A percentile compares a stretch with the other conserved stretches of the same genome.
Conservation (phyloP, 1,284 basidiomycete genomes). For the Fomitopsis palustris region DNA sequence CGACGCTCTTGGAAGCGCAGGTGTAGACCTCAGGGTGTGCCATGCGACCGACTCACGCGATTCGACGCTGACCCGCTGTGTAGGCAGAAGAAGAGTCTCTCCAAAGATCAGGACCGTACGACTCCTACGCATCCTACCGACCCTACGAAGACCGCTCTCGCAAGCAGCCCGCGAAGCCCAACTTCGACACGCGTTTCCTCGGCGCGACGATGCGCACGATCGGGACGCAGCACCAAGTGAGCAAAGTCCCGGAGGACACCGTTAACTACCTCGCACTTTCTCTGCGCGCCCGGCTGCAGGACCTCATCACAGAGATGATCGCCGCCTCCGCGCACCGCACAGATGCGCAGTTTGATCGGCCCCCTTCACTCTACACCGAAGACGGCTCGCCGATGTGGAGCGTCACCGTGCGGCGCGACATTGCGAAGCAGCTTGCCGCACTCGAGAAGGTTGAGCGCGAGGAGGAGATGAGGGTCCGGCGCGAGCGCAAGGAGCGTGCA, state of each 20-base stretch:
- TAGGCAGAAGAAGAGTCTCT: slow-evolving; percentile 81
- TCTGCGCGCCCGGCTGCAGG: slow-evolving; percentile 69
- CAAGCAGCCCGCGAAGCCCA: slow-evolving; percentile 63
- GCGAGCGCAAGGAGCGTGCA: slow-evolving; percentile 71
- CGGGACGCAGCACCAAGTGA: slow-evolving; percentile 60
- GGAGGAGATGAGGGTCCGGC: slow-evolving; percentile 69
- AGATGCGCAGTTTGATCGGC: slow-evolving; percentile 66
- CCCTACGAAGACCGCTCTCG: slow-evolving; percentile 69
- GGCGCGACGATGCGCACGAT: slow-evolving; percentile 61
- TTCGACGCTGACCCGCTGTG: slow-evolving; percentile 1
- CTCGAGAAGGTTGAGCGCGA: slow-evolving; percentile 77
- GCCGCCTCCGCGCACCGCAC: slow-evolving; percentile 66
- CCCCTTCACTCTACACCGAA: slow-evolving; percentile 56
- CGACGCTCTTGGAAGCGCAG: slow-evolving; percentile 79
- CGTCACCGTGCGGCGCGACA: slow-evolving; percentile 66
- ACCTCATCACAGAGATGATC: slow-evolving; percentile 69
- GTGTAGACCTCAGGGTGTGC: slow-evolving; percentile 73
- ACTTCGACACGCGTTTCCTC: slow-evolving; percentile 61
- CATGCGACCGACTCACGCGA: not conserved
- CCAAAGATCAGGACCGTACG: slow-evolving; percentile 50
- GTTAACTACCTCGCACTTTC: slow-evolving; percentile 78
- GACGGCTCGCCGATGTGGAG: slow-evolving; percentile 77
- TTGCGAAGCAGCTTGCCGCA: slow-evolving; percentile 69
- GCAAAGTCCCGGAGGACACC: slow-evolving; percentile 64
- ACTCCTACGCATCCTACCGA: slow-evolving; percentile 55